Evolutionary conservation across 2,329 filamentous ascomycete species (phyloP), one percentile per base, ranked within the genome.

Genomic region (Sphaerulina musiva): DNA sequence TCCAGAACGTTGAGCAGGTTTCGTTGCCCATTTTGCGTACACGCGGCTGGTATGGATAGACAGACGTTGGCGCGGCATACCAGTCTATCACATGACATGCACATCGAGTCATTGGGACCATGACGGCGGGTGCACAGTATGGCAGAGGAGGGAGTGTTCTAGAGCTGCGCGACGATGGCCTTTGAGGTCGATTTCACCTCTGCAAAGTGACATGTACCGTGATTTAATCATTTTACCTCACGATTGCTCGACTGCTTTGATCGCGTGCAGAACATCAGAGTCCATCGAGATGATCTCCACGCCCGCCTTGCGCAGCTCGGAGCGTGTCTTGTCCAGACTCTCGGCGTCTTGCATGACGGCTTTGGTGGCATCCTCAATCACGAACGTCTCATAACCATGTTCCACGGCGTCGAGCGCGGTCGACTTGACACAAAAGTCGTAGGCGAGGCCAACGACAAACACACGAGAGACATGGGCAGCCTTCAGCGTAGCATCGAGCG

Each of bases 341-440:
- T 89, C 34, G 67, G 70, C 36, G 1, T 68, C 76, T 6, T 78
- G 75, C 68, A 86, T 80, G 1, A 96, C 89, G 4, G 87, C 80
- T 68, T 78, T 83, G 4, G 87, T 91, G 7, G 78, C 90, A 64
- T 97, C 89, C 63, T 85, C 81, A 3, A 97, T 76, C 23, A 97
- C 79, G 69, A 79, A 88, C 3, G 86, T 87, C 62, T 71, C 75
- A 67, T 93, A 96, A 0, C 91, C 92, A 63, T 87, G 84, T 59
- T 78, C 80, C 2, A 73, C 77, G 0, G 91, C 85, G 76, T 96
- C 87, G 48, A 89, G 72, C 0, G 91, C 92, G 12, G 90, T 95
- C 58, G 74, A 80, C 68, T 83, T 85, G 52, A 97, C 91, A 69
- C 93, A 98, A 70, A 87, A 95, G 71, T 97, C 93, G 14, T 83